A percentile compares a stretch with the other conserved stretches of the same genome.
Conservation (phyloP, 768 basidiomycete species). For the Leccinum sublutescens region DNA sequence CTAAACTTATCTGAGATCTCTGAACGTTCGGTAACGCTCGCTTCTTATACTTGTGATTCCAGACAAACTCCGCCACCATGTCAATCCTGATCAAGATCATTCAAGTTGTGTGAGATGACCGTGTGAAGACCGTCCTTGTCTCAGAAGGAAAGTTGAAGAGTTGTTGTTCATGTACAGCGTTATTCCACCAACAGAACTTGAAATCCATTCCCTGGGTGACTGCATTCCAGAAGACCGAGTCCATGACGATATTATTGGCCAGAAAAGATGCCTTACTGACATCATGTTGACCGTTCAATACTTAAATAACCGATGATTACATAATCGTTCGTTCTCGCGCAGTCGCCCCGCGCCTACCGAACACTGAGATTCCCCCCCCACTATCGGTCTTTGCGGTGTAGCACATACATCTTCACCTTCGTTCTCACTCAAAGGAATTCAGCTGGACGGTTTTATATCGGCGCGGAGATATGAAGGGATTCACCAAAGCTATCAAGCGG, state of each 20-base stretch:
- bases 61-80: not conserved
- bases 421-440: not conserved
- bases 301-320: slow-evolving; percentile 12
- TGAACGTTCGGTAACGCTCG: not conserved
- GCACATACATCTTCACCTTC: not conserved
- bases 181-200: not conserved
- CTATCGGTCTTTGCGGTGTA: not conserved
- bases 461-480: slow-evolving; percentile 68
- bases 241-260: not conserved
- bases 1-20: not conserved
- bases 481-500: slow-evolving; percentile 78
- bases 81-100: not conserved
- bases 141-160: not conserved
- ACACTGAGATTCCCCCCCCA: not conserved
- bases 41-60: not conserved
- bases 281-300: too few relatives aligned
- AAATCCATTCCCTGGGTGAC: not conserved
- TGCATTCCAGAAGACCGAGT: not conserved
- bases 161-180: not conserved
- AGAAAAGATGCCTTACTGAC: not conserved
- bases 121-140: not conserved
- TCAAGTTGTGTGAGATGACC: too few relatives aligned
- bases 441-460: not conserved
- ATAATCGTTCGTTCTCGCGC: slow-evolving; percentile 14
- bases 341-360: not conserved